Conservation (phyloP, 768 basidiomycete genomes). For the Lactarius hatsudake region DNA sequence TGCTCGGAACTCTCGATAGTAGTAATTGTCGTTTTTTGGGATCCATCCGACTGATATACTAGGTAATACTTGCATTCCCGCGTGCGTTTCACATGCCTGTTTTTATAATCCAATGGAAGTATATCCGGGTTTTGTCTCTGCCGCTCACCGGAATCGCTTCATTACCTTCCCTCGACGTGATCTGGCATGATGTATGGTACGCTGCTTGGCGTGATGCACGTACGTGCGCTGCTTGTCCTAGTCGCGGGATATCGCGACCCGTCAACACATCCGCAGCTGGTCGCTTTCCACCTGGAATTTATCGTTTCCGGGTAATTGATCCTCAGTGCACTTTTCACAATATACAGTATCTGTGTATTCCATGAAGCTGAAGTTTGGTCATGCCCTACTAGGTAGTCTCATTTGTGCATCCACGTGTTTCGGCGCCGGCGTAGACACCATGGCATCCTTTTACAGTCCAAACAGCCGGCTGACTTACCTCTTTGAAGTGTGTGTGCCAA, state of each 20-base stretch:
- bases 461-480: too few species aligned
- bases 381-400: too few species aligned
- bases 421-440: too few species aligned
- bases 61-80: background rate
- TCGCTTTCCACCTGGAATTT: background rate
- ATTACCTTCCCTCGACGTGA: background rate
- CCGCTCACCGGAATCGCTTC: background rate
- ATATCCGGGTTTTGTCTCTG: slow-evolving; percentile 9
- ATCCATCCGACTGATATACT: background rate
- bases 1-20: background rate
- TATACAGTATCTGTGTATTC: too few species aligned
- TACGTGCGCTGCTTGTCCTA: background rate
- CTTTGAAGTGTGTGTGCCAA: too few species aligned
- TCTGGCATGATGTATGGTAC: background rate
- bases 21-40: background rate
- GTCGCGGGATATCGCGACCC: background rate
- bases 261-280: background rate
- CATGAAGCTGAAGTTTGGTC: too few species aligned
- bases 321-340: too few species aligned
- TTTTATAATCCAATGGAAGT: background rate
- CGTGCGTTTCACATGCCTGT: background rate
- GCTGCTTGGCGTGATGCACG: background rate
- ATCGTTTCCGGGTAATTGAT: background rate
- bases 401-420: too few species aligned
- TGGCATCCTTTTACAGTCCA: too few species aligned